These are phyloP conservation scores for Colletotrichum chlorophyti DNA, from an alignment of 2,329 filamentous ascomycete species.

Conservation along the genomic window DNA sequence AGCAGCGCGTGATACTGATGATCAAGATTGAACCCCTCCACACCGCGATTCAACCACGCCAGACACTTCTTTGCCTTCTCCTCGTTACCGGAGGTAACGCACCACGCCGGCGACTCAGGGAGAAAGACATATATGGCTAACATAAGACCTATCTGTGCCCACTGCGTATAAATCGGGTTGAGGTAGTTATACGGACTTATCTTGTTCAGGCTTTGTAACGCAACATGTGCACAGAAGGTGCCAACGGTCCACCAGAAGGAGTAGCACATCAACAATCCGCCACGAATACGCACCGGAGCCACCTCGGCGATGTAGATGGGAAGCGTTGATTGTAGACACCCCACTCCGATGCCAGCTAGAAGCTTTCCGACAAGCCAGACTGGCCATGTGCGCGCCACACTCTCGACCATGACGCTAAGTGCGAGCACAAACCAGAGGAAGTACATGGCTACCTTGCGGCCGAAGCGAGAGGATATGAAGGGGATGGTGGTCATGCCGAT, in stretches of 20 bases:
- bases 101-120: slow-evolving; percentile 49
- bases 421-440: slow-evolving; percentile 39
- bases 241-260: slow-evolving; percentile 52
- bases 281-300: slow-evolving; percentile 47
- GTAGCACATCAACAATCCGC: slow-evolving; percentile 47
- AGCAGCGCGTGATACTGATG: slow-evolving; percentile 35
- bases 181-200: slow-evolving; percentile 41
- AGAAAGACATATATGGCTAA: slow-evolving; percentile 44
- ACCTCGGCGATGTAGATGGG: slow-evolving; percentile 50
- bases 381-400: slow-evolving; percentile 43
- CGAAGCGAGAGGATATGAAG: slow-evolving; percentile 36
- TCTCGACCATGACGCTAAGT: slow-evolving; percentile 45
- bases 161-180: slow-evolving; percentile 51
- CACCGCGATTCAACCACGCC: slow-evolving; percentile 32
- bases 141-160: slow-evolving; percentile 51
- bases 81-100: slow-evolving; percentile 34
- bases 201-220: slow-evolving; percentile 43
- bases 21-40: slow-evolving; percentile 37
- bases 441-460: slow-evolving; percentile 41
- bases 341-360: slow-evolving; percentile 46
- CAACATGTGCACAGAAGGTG: slow-evolving; percentile 48
- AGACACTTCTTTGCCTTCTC: slow-evolving; percentile 32
- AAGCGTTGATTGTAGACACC: slow-evolving; percentile 48
- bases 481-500: slow-evolving; percentile 42
- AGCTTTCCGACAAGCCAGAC: slow-evolving; percentile 47